Percentiles rank a stretch among this genome's conserved stretches.
Conservation (phyloP, 495 filamentous ascomycete genomes). For the Tuber indicum region DNA sequence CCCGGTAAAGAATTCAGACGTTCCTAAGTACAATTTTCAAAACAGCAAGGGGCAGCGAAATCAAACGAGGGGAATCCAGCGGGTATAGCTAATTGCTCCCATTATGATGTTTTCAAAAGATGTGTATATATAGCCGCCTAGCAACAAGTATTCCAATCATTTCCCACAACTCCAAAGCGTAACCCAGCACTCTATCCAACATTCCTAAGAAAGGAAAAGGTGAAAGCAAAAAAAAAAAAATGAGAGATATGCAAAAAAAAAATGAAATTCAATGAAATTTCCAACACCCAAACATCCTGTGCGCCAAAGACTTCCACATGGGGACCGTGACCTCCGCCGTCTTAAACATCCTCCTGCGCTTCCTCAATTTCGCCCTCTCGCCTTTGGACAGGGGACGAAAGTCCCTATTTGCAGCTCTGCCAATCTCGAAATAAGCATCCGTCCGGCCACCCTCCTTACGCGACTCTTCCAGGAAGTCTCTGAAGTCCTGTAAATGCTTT, state of each 20-base stretch:
- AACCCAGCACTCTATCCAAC: background rate
- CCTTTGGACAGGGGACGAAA: background rate
- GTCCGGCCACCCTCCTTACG: background rate
- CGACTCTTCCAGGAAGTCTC: background rate
- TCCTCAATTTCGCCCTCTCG: background rate
- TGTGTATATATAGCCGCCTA: background rate
- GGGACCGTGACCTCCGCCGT: background rate
- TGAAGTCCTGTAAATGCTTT: background rate
- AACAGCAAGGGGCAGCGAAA: no score
- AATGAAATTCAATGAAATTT: background rate
- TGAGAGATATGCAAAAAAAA: background rate
- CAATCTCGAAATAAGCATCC: background rate
- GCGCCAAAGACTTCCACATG: background rate
- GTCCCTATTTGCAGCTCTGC: background rate
- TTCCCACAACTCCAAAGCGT: background rate
- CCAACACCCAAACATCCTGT: background rate
- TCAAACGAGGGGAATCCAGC: background rate
- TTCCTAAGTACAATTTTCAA: no score
- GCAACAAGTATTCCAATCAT: background rate
- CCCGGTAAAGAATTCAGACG: no score
- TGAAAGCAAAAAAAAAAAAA: background rate
- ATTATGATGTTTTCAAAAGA: background rate
- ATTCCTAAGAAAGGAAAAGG: background rate
- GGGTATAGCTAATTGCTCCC: background rate
- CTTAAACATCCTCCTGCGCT: background rate